Evolutionary conservation across 75 land plant genomes (phyloP), one percentile per base, ranked within the genome.

Genomic region (Selaginella moellendorffii): DNA sequence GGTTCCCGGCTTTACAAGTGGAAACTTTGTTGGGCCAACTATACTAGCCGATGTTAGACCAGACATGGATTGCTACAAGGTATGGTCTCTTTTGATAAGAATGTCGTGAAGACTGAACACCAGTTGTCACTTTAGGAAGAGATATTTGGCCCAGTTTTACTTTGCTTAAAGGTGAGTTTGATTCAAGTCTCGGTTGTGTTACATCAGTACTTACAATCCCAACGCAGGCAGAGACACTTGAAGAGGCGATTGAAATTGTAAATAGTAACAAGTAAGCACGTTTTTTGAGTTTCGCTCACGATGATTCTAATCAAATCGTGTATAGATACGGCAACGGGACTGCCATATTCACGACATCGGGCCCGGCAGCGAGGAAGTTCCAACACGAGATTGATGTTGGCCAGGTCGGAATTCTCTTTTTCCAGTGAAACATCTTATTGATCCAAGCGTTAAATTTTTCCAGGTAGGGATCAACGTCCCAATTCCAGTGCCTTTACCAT

Each of bases 21-120:
- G 97, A 23, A 91, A 91, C 63, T 91, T 91, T 69, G 79, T 91
- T 24, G 97, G 97, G 23, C 95, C 97, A 46, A 91, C 97, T 9
- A 75, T 91, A 63, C 63, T 91, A 63, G 68, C 95, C 26, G 83
- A 79, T 78, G 89, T 91, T 17, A 80, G 71, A 0, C 29, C 76
- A 24, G 77, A 83, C 63, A 91, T 91, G 97, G 93, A 85, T 62
- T 85, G 97, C 60, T 91, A 91, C 70, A 81, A 88, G 86, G 90
- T 84, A 67, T 23, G 1, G 24, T 10, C 52, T 10, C 52, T 18
- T 46, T 18, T 10, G 52, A 10, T 10, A 10, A 10, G 52, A 46
- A 46, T 10, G 10, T 46, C 18, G 10, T 46, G 10, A 18, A 18
- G 52, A 10, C 52, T 54, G 21, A 24, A 56, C 26, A 14, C 19